Percentiles rank a stretch among this genome's conserved stretches.
Evolutionary conservation across 2,329 filamentous ascomycete species (phyloP).

Genomic region (Fusarium sp.): DNA sequence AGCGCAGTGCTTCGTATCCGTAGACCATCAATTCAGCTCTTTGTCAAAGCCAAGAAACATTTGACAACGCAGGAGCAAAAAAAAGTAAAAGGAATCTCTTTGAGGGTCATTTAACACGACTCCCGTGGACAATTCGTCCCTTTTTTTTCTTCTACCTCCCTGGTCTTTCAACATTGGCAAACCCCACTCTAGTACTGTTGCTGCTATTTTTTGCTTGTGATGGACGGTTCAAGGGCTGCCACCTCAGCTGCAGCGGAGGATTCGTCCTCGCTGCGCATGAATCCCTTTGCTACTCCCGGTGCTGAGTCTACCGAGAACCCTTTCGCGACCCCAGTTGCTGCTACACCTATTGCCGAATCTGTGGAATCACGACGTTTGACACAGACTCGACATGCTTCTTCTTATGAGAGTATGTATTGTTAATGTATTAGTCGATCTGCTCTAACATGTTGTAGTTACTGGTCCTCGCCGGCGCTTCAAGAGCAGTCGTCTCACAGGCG

Average conservation of each 20-base stretch:
- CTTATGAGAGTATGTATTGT: slow-evolving; percentile 29
- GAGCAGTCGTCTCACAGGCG: slow-evolving; percentile 44
- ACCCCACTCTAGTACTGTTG: slow-evolving; percentile 12
- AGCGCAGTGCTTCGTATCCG: not conserved
- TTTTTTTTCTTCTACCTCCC: slow-evolving; percentile 10
- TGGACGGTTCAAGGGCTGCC: slow-evolving; percentile 38
- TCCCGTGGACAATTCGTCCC: slow-evolving; percentile 12
- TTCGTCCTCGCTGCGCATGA: slow-evolving; percentile 13
- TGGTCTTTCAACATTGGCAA: slow-evolving; percentile 27
- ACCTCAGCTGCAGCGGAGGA: slow-evolving; percentile 31
- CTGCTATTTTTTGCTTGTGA: slow-evolving; percentile 1
- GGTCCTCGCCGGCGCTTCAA: slow-evolving; percentile 51
- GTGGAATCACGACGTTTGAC: slow-evolving; percentile 31
- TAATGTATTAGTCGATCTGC: accelerated
- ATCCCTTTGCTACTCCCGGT: slow-evolving; percentile 31
- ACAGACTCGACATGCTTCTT: slow-evolving; percentile 21
- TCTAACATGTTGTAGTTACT: slow-evolving; percentile 5
- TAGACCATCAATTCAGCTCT: slow-evolving; percentile 13
- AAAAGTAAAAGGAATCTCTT: not conserved
- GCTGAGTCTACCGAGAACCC: slow-evolving; percentile 39
- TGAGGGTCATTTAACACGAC: slow-evolving; percentile 13
- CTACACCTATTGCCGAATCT: slow-evolving; percentile 39
- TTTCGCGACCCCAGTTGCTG: slow-evolving; percentile 39
- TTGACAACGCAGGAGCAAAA: not conserved
- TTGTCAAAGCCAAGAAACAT: not conserved